These are phyloP conservation scores for Aspergillus novoparasiticus DNA, from an alignment of 2,329 filamentous ascomycete genomes.

Conservation along the genomic window DNA sequence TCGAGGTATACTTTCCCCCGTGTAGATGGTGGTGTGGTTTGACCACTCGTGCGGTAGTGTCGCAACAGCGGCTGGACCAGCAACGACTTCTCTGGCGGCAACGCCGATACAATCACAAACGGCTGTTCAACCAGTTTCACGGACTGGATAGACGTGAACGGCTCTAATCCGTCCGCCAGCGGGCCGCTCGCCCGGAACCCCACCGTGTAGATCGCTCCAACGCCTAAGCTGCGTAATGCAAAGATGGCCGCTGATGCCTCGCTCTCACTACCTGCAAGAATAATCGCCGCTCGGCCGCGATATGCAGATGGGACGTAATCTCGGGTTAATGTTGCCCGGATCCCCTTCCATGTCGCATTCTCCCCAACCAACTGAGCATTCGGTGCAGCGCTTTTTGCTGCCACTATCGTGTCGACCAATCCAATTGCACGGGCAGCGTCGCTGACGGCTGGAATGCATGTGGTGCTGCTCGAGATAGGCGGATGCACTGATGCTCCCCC, in stretches of 20 bases:
- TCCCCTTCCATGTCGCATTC: constrained; percentile 84
- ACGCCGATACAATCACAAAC: constrained; percentile 78
- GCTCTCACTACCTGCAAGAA: constrained; percentile 71
- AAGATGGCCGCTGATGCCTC: constrained; percentile 80
- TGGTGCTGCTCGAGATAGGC: constrained; percentile 60
- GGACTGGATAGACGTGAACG: constrained; percentile 71
- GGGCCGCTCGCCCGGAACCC: constrained; percentile 68
- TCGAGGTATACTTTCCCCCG: constrained; percentile 76
- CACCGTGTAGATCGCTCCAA: constrained; percentile 80
- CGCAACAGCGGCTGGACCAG: constrained; percentile 77
- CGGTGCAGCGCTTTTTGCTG: constrained; percentile 48
- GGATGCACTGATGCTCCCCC: constrained; percentile 82
- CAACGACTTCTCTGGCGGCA: constrained; percentile 76
- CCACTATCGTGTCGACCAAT: constrained; percentile 78
- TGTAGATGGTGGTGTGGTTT: constrained; percentile 37
- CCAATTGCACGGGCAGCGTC: constrained; percentile 79
- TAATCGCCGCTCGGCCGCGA: constrained; percentile 71
- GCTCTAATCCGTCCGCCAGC: constrained; percentile 66
- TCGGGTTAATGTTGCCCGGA: constrained; percentile 75
- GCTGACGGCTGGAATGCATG: constrained; percentile 67
- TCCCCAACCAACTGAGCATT: constrained; percentile 66
- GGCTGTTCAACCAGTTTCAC: constrained; percentile 78
- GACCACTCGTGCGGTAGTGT: constrained; percentile 60
- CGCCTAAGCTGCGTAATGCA: constrained; percentile 72
- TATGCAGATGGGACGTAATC: constrained; percentile 85